These are phyloP conservation scores for Collybia sp. DNA, from an alignment of 768 basidiomycete species.

Conservation along the genomic window DNA sequence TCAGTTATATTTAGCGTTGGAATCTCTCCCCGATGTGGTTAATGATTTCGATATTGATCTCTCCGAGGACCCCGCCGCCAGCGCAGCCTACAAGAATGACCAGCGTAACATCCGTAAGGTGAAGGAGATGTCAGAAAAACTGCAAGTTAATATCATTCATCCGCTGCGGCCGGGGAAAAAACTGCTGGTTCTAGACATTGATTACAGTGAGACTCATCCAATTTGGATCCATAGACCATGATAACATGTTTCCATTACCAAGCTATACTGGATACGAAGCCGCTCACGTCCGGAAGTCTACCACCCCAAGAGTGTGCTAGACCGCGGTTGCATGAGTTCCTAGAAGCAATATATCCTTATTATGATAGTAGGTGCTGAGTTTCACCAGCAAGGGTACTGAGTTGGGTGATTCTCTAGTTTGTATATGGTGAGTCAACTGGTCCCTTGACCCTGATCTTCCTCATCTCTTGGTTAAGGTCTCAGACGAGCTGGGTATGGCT, in stretches of 20 bases:
- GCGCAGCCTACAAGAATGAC: constrained; percentile 65
- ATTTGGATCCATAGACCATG: neutral
- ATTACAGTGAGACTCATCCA: constrained; percentile 59
- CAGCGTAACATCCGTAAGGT: constrained; percentile 80
- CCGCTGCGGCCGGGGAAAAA: constrained; percentile 74
- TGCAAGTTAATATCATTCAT: constrained; percentile 68
- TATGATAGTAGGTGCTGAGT: constrained; percentile 59
- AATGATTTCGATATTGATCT: constrained; percentile 86
- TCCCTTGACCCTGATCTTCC: too few species aligned
- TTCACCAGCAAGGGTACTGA: too few species aligned
- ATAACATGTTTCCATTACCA: neutral
- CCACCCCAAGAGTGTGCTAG: constrained; percentile 80
- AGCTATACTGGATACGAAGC: constrained; percentile 86
- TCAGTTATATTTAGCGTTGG: constrained; percentile 43
- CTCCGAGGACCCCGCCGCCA: constrained; percentile 51
- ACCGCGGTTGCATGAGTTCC: constrained; percentile 79
- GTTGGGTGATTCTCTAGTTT: constrained; percentile 34
- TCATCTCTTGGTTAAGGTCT: constrained; percentile 40
- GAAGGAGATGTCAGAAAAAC: constrained; percentile 60
- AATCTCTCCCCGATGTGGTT: constrained; percentile 60
- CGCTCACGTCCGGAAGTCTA: constrained; percentile 74
- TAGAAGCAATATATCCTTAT: constrained; percentile 72
- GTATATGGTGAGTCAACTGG: constrained; percentile 58
- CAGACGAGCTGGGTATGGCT: constrained; percentile 90
- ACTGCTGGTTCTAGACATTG: constrained; percentile 82